A percentile compares a stretch with the other conserved stretches of the same genome.
Conservation (phyloP, 345 rosid genomes). For the Salix brachista region DNA sequence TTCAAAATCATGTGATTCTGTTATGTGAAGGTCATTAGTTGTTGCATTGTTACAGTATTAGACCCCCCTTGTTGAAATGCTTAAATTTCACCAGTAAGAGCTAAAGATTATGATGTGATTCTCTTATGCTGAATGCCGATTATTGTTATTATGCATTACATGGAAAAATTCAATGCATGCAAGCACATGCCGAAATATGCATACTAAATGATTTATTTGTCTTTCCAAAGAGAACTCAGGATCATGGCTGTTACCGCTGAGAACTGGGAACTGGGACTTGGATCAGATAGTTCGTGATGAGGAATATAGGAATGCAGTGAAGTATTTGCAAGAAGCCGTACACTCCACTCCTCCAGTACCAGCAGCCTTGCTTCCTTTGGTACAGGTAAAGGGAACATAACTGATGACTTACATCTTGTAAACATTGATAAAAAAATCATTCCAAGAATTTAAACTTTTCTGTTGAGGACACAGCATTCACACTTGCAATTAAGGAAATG, state of each 20-base stretch:
- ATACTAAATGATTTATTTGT: neutral
- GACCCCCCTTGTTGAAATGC: neutral
- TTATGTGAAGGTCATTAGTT: no score
- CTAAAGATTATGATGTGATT: neutral
- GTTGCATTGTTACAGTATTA: no score
- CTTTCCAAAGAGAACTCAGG: conserved; percentile 27
- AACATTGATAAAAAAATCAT: neutral
- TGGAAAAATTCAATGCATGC: no score
- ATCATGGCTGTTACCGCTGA: conserved; percentile 72
- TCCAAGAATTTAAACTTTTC: neutral
- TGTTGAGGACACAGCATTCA: neutral
- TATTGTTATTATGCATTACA: neutral
- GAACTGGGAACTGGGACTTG: conserved; percentile 33
- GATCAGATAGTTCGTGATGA: conserved; percentile 32
- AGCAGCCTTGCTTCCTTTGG: conserved; percentile 68
- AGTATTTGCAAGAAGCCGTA: conserved; percentile 48
- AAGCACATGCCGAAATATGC: neutral
- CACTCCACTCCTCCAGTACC: conserved; percentile 34
- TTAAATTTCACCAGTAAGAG: neutral
- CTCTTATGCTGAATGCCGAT: neutral
- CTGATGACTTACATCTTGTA: neutral
- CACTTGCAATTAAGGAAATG: neutral
- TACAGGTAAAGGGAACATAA: conserved; percentile 46
- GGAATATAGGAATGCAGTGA: conserved; percentile 58
- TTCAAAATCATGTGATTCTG: no score